phyloP scores from a whole-genome alignment of 495 filamentous ascomycete genomes.

The Xylaria nigripes region DNA sequence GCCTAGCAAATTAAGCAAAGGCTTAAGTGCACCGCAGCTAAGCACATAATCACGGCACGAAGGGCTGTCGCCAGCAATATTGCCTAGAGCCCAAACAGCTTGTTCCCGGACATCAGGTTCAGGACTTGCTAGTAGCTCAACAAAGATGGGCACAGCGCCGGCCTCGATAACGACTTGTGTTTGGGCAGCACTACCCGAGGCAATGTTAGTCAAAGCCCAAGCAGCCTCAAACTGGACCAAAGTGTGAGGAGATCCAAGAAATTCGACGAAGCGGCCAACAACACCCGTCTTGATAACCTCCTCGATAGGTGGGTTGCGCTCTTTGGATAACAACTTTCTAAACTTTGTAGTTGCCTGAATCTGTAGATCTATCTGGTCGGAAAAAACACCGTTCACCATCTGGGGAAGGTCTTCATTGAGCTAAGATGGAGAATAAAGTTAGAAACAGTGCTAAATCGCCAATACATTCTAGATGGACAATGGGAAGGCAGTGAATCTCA shows the following conservation, averaged over 20 bases:
- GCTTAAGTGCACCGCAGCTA: conserved; percentile 78
- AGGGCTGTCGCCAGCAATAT: conserved; percentile 98
- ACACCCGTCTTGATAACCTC: conserved; percentile 99
- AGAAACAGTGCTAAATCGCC: conserved; percentile 15
- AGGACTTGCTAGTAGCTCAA: conserved; percentile 87
- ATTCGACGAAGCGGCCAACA: conserved; percentile 94
- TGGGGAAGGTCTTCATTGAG: conserved; percentile 94
- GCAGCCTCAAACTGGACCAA: conserved; percentile 99
- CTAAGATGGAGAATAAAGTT: conserved; percentile 42
- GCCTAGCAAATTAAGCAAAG: conserved; percentile 78
- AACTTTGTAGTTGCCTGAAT: conserved; percentile 99
- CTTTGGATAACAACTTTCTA: conserved; percentile 93
- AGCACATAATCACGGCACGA: conserved; percentile 94
- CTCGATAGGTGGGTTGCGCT: conserved; percentile 98
- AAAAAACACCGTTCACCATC: conserved; percentile 98
- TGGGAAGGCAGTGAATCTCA: no score
- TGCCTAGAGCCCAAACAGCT: conserved; percentile 97
- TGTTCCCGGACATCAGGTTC: conserved; percentile 98
- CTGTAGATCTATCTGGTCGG: conserved; percentile 94
- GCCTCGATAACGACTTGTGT: conserved; percentile 99
- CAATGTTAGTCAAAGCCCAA: conserved; percentile 99
- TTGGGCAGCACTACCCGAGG: conserved; percentile 91
- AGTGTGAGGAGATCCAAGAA: conserved; percentile 95
- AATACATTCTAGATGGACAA: background rate
- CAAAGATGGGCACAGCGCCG: conserved; percentile 96